Base-by-base conservation (phyloP, 495 filamentous ascomycete genomes). In the Haplographium delicatum region DNA sequence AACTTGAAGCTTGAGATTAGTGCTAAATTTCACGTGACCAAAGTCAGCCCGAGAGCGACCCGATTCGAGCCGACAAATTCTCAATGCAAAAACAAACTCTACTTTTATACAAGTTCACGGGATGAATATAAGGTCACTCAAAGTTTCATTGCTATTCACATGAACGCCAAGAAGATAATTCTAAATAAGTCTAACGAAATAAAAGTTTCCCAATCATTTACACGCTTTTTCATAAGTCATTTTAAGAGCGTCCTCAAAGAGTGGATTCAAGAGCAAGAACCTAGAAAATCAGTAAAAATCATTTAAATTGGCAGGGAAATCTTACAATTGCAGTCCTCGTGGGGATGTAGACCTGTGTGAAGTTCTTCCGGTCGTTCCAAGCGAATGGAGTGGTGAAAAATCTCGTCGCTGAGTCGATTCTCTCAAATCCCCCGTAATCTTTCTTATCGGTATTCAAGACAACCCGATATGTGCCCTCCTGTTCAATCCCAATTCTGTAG, bases 351-450 rank as follows among this genome's bases (percentile, higher is more conserved):
- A 96, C 81, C 68, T 97, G 93, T 31, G 87, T 76, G 64, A 87
- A 96, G 65, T 98, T 98, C 67, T 72, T 78, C 53, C 93, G 68
- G 1, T 76, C 83, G 65, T 97, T 96, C 93, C 94, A 97, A 59
- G 70, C 72, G 61, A 96, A 73, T 28, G 88, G 78, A 30, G 88
- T 94, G 2, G 91, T 97, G 61, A 95, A 95, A 77, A 91, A 97
- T 35, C 86, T 69, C 10, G 89, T 91, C 13, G 70, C 75, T 50
- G 85, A 81, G 37, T 86, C 81, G 37, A 96, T 81, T 15, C 90
- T 75, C 8, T 78, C 80, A 49, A 88, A 80, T 0, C 93, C 93
- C 4, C 93, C 94, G 61, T 88, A 88, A 16, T 75, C 84, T 57
- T 75, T 69, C 35, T 76, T 74, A 63, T 98, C 93, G 4, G 84